A percentile compares a stretch with the other conserved stretches of the same genome.
Evolutionary conservation across 2,329 filamentous ascomycete species (phyloP).

Genomic region (Ilyonectria destructans): DNA sequence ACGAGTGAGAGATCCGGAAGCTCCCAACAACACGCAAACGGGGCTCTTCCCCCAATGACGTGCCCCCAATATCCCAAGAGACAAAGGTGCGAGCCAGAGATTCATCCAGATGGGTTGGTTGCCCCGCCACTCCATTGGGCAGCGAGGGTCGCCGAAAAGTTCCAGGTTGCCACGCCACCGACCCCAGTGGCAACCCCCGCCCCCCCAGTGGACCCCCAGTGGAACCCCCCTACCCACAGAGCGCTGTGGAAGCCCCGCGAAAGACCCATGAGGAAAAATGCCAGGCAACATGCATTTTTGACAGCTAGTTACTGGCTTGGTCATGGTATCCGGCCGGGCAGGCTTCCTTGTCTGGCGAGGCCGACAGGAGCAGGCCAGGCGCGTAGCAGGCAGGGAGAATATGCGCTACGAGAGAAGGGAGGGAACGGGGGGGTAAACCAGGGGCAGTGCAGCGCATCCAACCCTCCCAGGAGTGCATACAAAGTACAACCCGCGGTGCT

Average conservation of each 20-base stretch:
- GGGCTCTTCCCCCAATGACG: background rate
- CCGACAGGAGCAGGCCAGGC: background rate
- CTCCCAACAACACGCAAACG: background rate
- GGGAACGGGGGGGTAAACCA: constrained; percentile 1
- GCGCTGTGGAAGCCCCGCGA: constrained; percentile 47
- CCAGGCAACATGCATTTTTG: constrained; percentile 35
- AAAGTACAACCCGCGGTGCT: background rate
- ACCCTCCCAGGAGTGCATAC: background rate
- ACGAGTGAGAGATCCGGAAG: background rate
- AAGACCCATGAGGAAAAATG: constrained; percentile 31
- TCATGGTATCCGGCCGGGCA: constrained; percentile 1
- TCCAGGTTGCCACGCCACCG: constrained; percentile 34
- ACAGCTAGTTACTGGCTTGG: constrained; percentile 22
- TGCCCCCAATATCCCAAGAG: background rate
- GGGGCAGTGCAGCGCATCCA: constrained; percentile 16
- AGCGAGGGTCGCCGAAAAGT: constrained; percentile 23
- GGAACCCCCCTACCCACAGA: constrained; percentile 41
- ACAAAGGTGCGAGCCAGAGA: background rate
- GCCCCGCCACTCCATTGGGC: constrained; percentile 34
- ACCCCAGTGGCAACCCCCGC: constrained; percentile 24
- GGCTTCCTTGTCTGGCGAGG: constrained; percentile 11
- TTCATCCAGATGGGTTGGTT: constrained; percentile 21
- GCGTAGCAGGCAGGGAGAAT: background rate
- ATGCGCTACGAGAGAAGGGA: background rate
- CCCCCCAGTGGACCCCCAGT: constrained; percentile 30